phyloP scores from a whole-genome alignment of 2,329 filamentous ascomycete species.

The Colletotrichum simmondsii region DNA sequence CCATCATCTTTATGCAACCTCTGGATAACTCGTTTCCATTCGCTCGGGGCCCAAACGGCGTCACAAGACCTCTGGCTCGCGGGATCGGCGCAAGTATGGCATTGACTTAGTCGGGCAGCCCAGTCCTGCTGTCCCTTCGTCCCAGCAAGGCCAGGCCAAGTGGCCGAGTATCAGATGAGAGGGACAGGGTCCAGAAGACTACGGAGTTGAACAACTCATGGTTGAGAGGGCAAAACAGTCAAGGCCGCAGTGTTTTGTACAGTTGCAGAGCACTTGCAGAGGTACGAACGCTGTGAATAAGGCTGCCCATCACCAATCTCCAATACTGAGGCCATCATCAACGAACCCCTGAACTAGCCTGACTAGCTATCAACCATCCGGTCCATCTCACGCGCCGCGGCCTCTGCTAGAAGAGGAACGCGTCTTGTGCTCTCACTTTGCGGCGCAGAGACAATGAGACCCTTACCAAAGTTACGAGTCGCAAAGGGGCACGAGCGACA shows the following conservation, averaged over 20 bases:
- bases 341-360: constrained; percentile 25
- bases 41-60: not conserved
- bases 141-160: not conserved
- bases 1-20: constrained; percentile 23
- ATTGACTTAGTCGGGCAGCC: constrained; percentile 1
- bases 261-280: not conserved
- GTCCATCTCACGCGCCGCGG: not conserved
- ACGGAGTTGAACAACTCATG: too few relatives aligned
- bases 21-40: constrained; percentile 15
- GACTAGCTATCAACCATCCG: constrained; percentile 1
- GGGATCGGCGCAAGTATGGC: constrained; percentile 28
- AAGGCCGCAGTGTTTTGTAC: too few relatives aligned
- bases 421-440: not conserved
- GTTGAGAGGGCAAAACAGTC: too few relatives aligned
- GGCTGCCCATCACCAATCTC: not conserved
- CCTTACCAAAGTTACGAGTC: constrained; percentile 16
- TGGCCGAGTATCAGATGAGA: not conserved
- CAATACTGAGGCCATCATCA: constrained; percentile 2
- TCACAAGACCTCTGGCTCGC: not conserved
- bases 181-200: not conserved
- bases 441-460: not conserved
- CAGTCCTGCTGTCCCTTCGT: not conserved
- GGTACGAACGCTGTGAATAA: not conserved
- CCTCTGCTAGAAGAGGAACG: not conserved
- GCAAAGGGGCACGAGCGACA: constrained; percentile 23